Percentiles rank a stretch among this genome's conserved stretches.
Evolutionary conservation across 176 grass and related monocot species (phyloP).

Genomic region (Lolium perenne): DNA sequence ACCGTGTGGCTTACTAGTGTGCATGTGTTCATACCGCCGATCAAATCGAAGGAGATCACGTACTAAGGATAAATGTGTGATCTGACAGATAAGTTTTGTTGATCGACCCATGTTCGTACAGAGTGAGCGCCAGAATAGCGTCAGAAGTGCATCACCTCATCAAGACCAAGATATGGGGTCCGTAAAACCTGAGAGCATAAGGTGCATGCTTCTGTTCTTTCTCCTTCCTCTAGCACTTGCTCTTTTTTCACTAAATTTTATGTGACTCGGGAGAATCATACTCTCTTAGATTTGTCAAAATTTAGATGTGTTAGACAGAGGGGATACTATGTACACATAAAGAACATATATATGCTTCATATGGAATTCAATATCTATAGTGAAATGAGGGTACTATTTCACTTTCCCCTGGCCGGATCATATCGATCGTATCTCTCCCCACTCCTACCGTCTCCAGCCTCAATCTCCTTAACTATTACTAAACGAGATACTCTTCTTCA

Average conservation of each 20-base stretch:
- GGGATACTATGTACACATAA: no score
- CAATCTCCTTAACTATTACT: not conserved
- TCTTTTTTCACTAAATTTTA: no score
- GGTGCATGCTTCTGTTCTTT: not conserved
- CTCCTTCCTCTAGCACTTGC: no score
- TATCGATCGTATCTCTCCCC: not conserved
- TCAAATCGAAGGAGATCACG: not conserved
- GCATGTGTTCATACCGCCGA: not conserved
- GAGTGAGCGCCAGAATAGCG: not conserved
- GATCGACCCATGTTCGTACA: not conserved
- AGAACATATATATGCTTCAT: no score
- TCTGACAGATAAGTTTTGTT: not conserved
- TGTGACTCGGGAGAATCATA: no score
- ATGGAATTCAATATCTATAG: not conserved
- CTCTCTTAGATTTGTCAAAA: no score
- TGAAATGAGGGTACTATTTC: not conserved
- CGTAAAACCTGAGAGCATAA: not conserved
- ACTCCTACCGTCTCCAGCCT: not conserved
- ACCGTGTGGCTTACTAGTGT: not conserved
- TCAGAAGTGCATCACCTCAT: no score
- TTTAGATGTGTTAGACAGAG: no score
- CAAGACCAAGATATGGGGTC: not conserved
- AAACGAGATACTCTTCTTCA: constrained; percentile 30
- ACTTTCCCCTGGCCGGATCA: not conserved
- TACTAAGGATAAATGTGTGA: not conserved